A percentile compares a stretch with the other conserved stretches of the same genome.
phyloP scores from a whole-genome alignment of 2,329 filamentous ascomycete species.

The Colletotrichum sojae region DNA sequence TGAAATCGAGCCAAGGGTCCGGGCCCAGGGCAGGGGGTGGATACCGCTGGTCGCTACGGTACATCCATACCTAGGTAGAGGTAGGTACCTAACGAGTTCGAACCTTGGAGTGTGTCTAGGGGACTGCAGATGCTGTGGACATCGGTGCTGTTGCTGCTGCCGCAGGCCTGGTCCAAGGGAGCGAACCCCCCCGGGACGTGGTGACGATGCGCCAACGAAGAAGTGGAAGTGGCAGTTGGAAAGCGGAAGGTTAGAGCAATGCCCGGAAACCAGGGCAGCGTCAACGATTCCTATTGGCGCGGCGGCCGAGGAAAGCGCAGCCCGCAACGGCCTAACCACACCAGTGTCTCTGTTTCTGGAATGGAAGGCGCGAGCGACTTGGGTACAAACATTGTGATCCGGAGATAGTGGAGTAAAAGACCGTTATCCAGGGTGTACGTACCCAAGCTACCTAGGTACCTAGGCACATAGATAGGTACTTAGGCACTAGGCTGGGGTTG shows the following conservation, averaged over 20 bases:
- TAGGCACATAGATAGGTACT: neutral
- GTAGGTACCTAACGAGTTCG: neutral
- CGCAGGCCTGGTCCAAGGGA: neutral
- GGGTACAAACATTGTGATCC: too few relatives aligned
- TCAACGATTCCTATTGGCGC: constrained; percentile 33
- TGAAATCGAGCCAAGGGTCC: constrained; percentile 38
- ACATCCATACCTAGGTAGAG: neutral
- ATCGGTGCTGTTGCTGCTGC: neutral
- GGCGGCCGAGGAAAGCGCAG: neutral
- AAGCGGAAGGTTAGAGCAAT: constrained; percentile 36
- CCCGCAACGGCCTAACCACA: constrained; percentile 35
- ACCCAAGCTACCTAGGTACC: neutral
- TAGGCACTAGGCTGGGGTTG: too few relatives aligned
- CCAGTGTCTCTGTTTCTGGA: constrained; percentile 9
- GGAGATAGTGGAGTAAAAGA: too few relatives aligned
- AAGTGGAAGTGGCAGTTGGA: neutral
- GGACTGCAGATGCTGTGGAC: neutral
- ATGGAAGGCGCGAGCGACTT: too few relatives aligned
- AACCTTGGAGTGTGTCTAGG: neutral
- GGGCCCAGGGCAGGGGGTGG: constrained; percentile 17
- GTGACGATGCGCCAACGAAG: neutral
- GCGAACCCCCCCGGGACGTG: neutral
- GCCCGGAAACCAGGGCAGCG: constrained; percentile 7
- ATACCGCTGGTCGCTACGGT: neutral
- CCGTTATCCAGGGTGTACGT: too few relatives aligned